Conservation (phyloP, 1,139 yeast genomes). For the Taphrina betulina region DNA sequence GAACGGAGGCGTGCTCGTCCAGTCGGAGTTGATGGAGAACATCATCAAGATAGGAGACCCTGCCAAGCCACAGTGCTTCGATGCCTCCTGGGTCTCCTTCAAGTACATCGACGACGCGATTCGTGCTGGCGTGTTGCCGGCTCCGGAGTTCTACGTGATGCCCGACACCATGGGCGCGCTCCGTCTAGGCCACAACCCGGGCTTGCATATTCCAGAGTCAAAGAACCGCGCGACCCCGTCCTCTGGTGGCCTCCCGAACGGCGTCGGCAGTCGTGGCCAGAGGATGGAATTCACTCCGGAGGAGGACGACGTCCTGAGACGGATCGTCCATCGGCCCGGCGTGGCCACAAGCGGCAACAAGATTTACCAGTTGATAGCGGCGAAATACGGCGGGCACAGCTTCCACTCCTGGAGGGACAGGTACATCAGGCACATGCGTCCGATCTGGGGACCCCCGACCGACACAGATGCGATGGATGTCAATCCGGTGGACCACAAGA, state of each 20-base stretch:
- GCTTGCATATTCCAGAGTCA: not conserved
- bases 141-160: constrained; percentile 18
- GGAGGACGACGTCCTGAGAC: constrained; percentile 26
- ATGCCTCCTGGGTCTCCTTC: constrained; percentile 8
- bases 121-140: constrained; percentile 13
- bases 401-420: constrained; percentile 33
- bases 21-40: constrained; percentile 1
- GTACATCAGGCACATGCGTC: constrained; percentile 27
- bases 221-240: not conserved
- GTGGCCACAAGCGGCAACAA: constrained; percentile 29
- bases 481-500: constrained; percentile 6
- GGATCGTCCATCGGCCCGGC: constrained; percentile 26
- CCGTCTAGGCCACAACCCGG: constrained; percentile 19
- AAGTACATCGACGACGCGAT: constrained; percentile 26
- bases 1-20: constrained; percentile 20
- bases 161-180: no score
- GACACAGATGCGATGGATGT: constrained; percentile 12
- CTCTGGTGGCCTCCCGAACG: constrained; percentile 8
- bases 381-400: constrained; percentile 22
- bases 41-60: constrained; percentile 25
- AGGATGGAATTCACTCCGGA: constrained; percentile 28
- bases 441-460: constrained; percentile 21
- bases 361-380: constrained; percentile 21
- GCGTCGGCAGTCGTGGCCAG: constrained; percentile 20
- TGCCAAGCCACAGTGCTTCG: constrained; percentile 13